Percentiles rank a stretch among this genome's conserved stretches.
Conservation (phyloP, 805 yeast genomes). For the Barnettozyma pratensis region DNA sequence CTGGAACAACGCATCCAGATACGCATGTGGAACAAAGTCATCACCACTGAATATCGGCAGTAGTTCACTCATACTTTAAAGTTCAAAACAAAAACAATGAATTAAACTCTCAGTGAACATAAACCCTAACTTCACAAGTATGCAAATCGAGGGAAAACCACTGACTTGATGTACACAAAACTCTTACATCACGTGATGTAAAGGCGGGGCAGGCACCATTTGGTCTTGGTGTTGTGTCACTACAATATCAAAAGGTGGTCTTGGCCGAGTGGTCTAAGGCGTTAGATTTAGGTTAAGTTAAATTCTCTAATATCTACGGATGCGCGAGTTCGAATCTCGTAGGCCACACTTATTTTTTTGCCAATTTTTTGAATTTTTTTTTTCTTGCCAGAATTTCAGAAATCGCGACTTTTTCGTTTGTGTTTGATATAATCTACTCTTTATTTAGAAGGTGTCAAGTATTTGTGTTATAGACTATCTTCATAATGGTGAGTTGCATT, state of each 20-base stretch:
- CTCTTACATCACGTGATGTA: too few relatives aligned
- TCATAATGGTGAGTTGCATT: too few relatives aligned
- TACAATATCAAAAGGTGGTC: constrained; percentile 23
- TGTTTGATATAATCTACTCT: background rate
- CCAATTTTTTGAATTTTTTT: background rate
- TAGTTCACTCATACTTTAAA: constrained; percentile 29
- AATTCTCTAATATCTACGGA: constrained; percentile 38
- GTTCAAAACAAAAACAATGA: too few relatives aligned
- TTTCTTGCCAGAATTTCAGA: background rate
- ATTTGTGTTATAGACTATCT: background rate
- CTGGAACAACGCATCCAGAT: constrained; percentile 53
- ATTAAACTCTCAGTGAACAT: too few relatives aligned
- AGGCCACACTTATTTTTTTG: constrained; percentile 18
- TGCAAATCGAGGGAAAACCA: too few relatives aligned
- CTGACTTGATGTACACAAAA: too few relatives aligned
- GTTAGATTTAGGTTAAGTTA: constrained; percentile 35
- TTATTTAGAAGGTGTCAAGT: constrained; percentile 1
- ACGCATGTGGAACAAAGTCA: constrained; percentile 59
- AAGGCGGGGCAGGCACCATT: too few relatives aligned
- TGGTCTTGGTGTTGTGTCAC: too few relatives aligned
- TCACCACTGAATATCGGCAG: constrained; percentile 65
- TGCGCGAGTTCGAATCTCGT: constrained; percentile 18
- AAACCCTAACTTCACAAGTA: too few relatives aligned
- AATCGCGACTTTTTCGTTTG: background rate
- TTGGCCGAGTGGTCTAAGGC: constrained; percentile 44